Evolutionary conservation across 192 early-diverging fungal species (phyloP), one percentile per base, ranked within the genome.

Genomic region (Geranomyces variabilis): DNA sequence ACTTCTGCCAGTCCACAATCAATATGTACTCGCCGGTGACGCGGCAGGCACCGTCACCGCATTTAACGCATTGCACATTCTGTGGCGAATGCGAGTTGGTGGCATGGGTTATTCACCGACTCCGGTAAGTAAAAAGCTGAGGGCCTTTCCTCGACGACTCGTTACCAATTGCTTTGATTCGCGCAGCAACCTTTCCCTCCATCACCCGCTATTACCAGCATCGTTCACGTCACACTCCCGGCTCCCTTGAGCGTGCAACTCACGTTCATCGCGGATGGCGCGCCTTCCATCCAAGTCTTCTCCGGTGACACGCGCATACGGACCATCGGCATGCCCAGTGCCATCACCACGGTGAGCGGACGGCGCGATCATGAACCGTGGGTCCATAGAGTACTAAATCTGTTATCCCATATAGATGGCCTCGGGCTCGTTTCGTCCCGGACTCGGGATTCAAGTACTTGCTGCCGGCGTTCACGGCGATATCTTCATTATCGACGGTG

Each of bases 11-110:
- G 58, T 60, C 7, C 15, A 8, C 58, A 60, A 60, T 34, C 24
- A 29, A 19, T 60, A 60, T 26, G 31, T 60, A 9, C 17, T 68
- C 15, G 66, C 66, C 12, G 66, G 66, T 15, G 66, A 68, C 53
- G 47, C 66, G 29, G 2, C 28, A 0, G 66, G 66, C 19, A 24
- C 30, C 13, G 51, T 68, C 14, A 68, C 51, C 51, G 66, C 66
- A 29, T 68, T 68, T 68, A 48, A 68, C 30, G 21, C 48, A 12
- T 15, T 68, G 31, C 45, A 36, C 21, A 34, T 28, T 56, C 51
- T 10, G 0, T 68, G 66, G 66, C n/a, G 34, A 14, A 14, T 33
- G 7, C 66, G 66, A 15, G 26, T 68, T 7, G 66, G 66, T 22
- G 58, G 58, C 31, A 19, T 60, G 15, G 22, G 21, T 17, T 34